A percentile compares a stretch with the other conserved stretches of the same genome.
phyloP scores from a whole-genome alignment of 225 moss, liverwort and hornwort species.

The Polytrichum formosum region DNA sequence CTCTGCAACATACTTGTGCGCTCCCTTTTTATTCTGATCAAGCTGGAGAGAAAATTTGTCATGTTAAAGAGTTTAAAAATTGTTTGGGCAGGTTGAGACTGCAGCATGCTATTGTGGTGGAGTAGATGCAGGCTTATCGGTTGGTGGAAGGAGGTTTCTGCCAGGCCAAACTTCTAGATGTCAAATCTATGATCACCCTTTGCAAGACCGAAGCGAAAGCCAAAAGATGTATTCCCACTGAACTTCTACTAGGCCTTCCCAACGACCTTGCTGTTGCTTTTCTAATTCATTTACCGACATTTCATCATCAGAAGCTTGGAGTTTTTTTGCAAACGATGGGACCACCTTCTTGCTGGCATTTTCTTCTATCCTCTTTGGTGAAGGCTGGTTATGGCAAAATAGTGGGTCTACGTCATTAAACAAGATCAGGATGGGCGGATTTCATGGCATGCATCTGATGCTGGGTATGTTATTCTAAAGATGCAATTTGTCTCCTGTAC shows the following conservation, averaged over 20 bases:
- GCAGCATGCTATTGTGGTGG: conserved; percentile 93
- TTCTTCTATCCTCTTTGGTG: conserved; percentile 87
- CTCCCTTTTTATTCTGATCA: too few species aligned
- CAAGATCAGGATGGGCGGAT: conserved; percentile 93
- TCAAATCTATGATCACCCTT: conserved; percentile 80
- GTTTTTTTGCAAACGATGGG: conserved; percentile 97
- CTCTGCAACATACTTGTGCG: too few species aligned
- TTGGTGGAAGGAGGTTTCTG: conserved; percentile 91
- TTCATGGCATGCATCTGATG: conserved; percentile 98
- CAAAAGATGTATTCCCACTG: conserved; percentile 80
- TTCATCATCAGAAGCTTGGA: conserved; percentile 76
- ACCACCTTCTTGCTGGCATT: conserved; percentile 90
- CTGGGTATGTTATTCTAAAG: conserved; percentile 34
- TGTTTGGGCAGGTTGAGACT: conserved; percentile 80
- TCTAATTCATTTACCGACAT: conserved; percentile 81
- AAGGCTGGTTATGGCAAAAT: conserved; percentile 91
- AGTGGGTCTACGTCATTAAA: conserved; percentile 95
- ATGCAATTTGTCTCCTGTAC: too few species aligned
- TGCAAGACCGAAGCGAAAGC: conserved; percentile 79
- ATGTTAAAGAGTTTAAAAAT: too few species aligned
- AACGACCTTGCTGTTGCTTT: conserved; percentile 97
- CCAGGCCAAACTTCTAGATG: conserved; percentile 78
- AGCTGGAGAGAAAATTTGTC: too few species aligned
- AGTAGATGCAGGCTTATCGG: conserved; percentile 85
- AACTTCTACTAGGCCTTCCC: conserved; percentile 93